phyloP scores from a whole-genome alignment of 2,329 filamentous ascomycete genomes.

The Stachybotrys elegans region DNA sequence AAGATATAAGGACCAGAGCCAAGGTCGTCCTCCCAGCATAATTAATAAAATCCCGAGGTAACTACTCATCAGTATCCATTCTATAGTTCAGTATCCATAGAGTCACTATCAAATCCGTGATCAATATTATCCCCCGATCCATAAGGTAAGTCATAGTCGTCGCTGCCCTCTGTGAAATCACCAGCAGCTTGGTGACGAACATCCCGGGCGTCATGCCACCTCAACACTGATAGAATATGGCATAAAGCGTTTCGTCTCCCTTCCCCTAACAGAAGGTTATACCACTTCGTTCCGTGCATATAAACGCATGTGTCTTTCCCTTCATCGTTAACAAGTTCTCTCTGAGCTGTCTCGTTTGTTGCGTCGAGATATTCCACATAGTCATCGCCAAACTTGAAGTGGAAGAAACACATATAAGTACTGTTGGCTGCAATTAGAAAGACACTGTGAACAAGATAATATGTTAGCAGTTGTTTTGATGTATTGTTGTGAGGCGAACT shows the following conservation, averaged over 20 bases:
- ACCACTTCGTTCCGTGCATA: conserved; percentile 3
- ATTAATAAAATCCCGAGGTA: no score
- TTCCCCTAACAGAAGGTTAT: neutral
- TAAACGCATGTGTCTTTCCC: conserved; percentile 2
- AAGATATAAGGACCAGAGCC: no score
- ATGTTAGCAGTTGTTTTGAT: neutral
- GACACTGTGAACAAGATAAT: neutral
- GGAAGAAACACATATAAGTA: conserved; percentile 2
- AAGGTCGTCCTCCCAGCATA: no score
- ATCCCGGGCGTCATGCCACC: neutral
- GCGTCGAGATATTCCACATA: conserved; percentile 3
- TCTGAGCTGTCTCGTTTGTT: neutral
- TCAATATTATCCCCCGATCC: neutral
- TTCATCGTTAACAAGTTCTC: neutral
- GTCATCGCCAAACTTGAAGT: conserved; percentile 3
- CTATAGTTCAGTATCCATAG: no score
- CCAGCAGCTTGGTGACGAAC: neutral
- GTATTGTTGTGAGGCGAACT: neutral
- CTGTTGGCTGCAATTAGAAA: conserved; percentile 4
- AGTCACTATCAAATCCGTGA: no score
- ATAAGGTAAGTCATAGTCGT: neutral
- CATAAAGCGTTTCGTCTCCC: conserved; percentile 2
- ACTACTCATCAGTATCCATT: no score
- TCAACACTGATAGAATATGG: conserved; percentile 4
- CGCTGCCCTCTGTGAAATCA: neutral